Conservation (phyloP, 2,329 filamentous ascomycete species). For the Triangularia verruculosa region DNA sequence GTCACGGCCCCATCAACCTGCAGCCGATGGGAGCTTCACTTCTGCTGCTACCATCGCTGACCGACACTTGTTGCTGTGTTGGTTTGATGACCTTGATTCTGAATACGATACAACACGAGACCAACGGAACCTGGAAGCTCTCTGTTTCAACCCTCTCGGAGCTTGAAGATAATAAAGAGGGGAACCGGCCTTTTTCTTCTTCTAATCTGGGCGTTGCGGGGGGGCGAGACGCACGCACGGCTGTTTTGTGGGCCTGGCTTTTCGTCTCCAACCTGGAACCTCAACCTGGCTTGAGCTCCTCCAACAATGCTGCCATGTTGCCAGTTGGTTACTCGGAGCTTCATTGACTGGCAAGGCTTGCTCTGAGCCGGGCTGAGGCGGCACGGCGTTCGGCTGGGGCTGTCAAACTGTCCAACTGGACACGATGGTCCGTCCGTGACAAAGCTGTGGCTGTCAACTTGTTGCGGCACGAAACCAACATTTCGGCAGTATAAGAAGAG, state of each 20-base stretch:
- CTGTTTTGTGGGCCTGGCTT: not conserved
- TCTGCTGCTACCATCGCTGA: not conserved
- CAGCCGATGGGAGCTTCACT: conserved; percentile 1
- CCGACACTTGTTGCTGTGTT: not conserved
- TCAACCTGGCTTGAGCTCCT: not conserved
- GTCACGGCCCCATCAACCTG: not conserved
- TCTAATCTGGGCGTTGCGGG: conserved; percentile 7
- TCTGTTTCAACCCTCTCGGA: not conserved
- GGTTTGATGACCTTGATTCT: too few relatives aligned
- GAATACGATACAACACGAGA: too few relatives aligned
- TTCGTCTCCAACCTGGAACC: not conserved
- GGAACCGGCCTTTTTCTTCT: conserved; percentile 1
- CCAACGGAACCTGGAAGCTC: not conserved
- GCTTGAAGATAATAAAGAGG: not conserved
- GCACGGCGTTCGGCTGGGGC: conserved; percentile 7
- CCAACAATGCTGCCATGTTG: not conserved
- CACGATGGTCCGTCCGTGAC: not conserved
- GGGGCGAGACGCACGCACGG: conserved; percentile 10
- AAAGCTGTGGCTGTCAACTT: not conserved
- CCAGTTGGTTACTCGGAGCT: not conserved
- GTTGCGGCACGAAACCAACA: not conserved
- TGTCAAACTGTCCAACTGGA: not conserved
- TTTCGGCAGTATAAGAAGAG: not conserved
- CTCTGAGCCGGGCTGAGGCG: conserved; percentile 6
- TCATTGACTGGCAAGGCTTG: not conserved